A percentile compares a stretch with the other conserved stretches of the same genome.
Conservation (phyloP, 2,329 filamentous ascomycete genomes). For the Neopestalotiopsis rosae region DNA sequence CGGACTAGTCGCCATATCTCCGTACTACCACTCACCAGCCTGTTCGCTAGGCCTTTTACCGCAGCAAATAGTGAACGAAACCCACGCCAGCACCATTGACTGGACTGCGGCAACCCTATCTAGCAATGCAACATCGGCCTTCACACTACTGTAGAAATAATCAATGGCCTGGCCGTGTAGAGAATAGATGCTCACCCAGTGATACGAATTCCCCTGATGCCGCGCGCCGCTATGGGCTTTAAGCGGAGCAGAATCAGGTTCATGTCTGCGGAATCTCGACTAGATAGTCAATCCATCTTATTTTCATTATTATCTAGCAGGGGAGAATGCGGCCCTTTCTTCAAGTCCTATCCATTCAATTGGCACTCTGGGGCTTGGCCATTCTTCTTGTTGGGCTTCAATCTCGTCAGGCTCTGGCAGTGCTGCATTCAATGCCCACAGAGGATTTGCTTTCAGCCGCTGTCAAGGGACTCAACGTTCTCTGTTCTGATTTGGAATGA, state of each 20-base stretch:
- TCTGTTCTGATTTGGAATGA: neutral
- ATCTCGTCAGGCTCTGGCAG: neutral
- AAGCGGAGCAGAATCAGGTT: neutral
- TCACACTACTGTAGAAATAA: neutral
- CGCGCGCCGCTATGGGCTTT: neutral
- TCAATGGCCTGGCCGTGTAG: neutral
- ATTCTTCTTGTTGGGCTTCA: neutral
- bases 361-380: neutral
- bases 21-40: too few relatives aligned
- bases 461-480: too few relatives aligned
- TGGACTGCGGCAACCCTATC: neutral
- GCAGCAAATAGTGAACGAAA: neutral
- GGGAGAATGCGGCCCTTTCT: neutral
- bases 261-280: neutral
- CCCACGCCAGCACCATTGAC: neutral
- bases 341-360: neutral
- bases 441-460: too few relatives aligned
- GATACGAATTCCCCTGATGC: neutral
- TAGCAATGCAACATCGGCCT: neutral
- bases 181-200: neutral
- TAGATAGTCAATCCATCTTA: neutral
- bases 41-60: neutral
- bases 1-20: too few relatives aligned
- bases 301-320: neutral
- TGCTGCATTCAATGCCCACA: too few relatives aligned